phyloP scores from a whole-genome alignment of 768 basidiomycete genomes.

The Phanerochaete sordida region DNA sequence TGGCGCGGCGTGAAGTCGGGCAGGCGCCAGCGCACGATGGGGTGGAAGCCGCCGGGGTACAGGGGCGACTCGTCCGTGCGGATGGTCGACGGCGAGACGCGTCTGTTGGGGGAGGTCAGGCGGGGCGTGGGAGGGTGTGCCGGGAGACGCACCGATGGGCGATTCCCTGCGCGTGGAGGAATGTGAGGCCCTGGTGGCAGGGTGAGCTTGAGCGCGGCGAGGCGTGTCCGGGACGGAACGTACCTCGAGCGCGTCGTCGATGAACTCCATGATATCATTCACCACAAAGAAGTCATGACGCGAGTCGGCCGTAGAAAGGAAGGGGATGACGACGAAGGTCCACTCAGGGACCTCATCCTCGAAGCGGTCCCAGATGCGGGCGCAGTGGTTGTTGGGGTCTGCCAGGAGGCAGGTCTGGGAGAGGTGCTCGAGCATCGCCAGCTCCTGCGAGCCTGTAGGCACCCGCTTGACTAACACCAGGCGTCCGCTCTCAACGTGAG shows the following conservation, averaged over 20 bases:
- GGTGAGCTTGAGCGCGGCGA: not conserved
- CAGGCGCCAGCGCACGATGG: too few species aligned
- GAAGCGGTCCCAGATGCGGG: constrained; percentile 18
- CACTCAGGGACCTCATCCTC: constrained; percentile 1
- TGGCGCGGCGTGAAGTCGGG: too few species aligned
- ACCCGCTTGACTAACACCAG: constrained; percentile 17
- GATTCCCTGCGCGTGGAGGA: constrained; percentile 18
- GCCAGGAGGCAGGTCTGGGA: not conserved
- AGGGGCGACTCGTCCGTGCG: constrained; percentile 15
- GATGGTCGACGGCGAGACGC: constrained; percentile 15
- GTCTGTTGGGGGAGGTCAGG: constrained; percentile 15
- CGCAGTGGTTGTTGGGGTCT: constrained; percentile 21
- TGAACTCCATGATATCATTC: constrained; percentile 3
- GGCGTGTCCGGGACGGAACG: not conserved
- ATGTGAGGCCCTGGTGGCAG: constrained; percentile 13
- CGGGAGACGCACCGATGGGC: constrained; percentile 17
- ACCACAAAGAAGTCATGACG: too few species aligned
- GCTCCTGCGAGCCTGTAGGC: constrained; percentile 2
- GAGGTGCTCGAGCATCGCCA: constrained; percentile 9
- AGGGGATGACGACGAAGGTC: too few species aligned
- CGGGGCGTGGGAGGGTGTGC: constrained; percentile 12
- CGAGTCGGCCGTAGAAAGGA: too few species aligned
- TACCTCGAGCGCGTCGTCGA: constrained; percentile 20
- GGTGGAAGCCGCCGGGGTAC: too few species aligned
- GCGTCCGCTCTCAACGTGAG: constrained; percentile 10